These are phyloP conservation scores for Scutellaria barbata DNA, from an alignment of 257 asterid genomes.

Conservation along the genomic window DNA sequence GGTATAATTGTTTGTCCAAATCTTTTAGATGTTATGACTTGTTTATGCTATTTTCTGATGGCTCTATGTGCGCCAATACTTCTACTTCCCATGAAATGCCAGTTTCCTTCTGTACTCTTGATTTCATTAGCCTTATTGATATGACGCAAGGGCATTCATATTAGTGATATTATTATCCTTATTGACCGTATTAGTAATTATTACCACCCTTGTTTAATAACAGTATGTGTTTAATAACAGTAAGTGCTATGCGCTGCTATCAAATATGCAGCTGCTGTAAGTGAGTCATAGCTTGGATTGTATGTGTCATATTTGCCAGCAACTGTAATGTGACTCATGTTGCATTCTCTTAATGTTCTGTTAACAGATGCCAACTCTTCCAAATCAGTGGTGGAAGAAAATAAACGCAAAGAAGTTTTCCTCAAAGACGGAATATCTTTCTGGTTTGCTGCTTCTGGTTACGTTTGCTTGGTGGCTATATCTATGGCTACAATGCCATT, in stretches of 20 bases:
- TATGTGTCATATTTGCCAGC: conserved; percentile 8
- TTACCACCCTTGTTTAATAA: conserved; percentile 6
- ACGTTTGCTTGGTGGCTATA: conserved; percentile 83
- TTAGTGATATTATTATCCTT: neutral
- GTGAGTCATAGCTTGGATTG: neutral
- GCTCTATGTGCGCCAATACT: neutral
- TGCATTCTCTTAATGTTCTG: conserved; percentile 12
- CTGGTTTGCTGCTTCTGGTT: conserved; percentile 93
- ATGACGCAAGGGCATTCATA: conserved; percentile 4
- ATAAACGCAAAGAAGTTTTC: conserved; percentile 71
- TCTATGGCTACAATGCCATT: conserved; percentile 76
- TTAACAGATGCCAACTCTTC: conserved; percentile 58
- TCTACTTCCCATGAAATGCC: conserved; percentile 26
- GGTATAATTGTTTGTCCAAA: conserved; percentile 49
- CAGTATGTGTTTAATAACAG: too few species aligned
- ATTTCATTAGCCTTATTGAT: neutral
- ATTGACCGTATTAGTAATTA: too few species aligned
- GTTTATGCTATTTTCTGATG: conserved; percentile 15
- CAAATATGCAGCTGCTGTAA: conserved; percentile 1
- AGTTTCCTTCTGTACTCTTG: neutral
- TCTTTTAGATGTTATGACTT: conserved; percentile 3
- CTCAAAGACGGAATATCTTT: conserved; percentile 77
- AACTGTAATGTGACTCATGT: conserved; percentile 7
- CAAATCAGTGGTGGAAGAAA: conserved; percentile 55
- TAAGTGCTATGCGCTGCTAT: neutral